Evolutionary conservation across 257 asterid genomes (phyloP), one percentile per base, ranked within the genome.

Genomic region (Anisodus acutangulus): DNA sequence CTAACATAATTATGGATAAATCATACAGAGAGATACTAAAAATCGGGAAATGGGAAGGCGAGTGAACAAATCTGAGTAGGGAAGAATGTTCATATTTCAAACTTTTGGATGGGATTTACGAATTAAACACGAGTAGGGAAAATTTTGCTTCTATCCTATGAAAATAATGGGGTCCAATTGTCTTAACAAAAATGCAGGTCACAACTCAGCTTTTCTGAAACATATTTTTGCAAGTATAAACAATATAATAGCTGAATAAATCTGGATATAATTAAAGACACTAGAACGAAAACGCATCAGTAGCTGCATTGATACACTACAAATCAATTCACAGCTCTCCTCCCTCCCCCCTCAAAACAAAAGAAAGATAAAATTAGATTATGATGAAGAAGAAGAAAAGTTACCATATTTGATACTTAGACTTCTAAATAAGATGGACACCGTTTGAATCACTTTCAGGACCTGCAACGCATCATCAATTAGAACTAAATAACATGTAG

Each of bases 371-470:
- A n/a, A 22, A 51, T 12, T 22, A 49, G 41, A 74, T 74, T 6
- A 22, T 49, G 43, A 72, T 8, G 17, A 68, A 78, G 64, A 78
- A 78, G 49, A 49, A 31, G 31, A 15, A 17, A 53, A 26, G 4
- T 78, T 78, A 78, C 82, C 82, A 78, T 78, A 11, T 51, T 78
- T 78, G 9, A 9, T 78, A 26, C 82, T 78, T 78, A 26, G 49
- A 26, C 82, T 78, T 78, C 31, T 31, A 53, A 8, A 78, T 15
- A 78, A 53, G 82, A 53, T 31, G 82, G 31, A 78, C 60, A 15
- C 64, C 8, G 26, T 78, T 53, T 51, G 60, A 53, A 4, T 26
- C 49, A 78, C 82, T 26, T 78, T 31, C 47, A 26, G 43, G 0
- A 78, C 64, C 82, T 78, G 64, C 82, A 78, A 78, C 26, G 49